phyloP scores from a whole-genome alignment of 352 stramenopile genomes.

The Nothophytophthora sp. region DNA sequence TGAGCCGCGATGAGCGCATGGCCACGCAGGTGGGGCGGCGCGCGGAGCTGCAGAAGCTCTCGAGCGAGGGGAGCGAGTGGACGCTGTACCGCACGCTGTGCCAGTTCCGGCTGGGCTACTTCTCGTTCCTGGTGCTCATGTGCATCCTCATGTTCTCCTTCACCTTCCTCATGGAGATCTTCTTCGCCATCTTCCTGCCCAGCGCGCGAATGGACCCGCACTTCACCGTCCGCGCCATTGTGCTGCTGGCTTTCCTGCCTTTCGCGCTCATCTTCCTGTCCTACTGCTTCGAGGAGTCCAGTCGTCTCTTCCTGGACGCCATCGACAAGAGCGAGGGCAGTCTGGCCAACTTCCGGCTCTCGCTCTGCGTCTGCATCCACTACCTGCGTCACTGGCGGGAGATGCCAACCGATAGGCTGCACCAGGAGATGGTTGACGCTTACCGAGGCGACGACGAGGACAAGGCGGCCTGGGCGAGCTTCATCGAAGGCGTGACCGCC shows the following conservation, averaged over 20 bases:
- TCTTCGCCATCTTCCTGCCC: conserved; percentile 90
- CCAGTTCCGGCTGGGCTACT: conserved; percentile 88
- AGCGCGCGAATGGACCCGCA: conserved; percentile 69
- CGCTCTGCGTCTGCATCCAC: conserved; percentile 83
- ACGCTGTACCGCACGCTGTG: conserved; percentile 76
- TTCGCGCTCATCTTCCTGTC: conserved; percentile 85
- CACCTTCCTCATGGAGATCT: conserved; percentile 89
- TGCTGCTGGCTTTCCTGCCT: conserved; percentile 67
- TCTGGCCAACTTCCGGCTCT: conserved; percentile 84
- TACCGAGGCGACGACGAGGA: conserved; percentile 64
- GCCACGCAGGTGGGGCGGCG: conserved; percentile 53
- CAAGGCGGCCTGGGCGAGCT: conserved; percentile 57
- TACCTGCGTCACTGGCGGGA: conserved; percentile 78
- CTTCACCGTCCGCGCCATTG: conserved; percentile 71
- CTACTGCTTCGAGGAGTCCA: conserved; percentile 87
- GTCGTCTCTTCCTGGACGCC: conserved; percentile 79
- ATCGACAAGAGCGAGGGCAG: conserved; percentile 84
- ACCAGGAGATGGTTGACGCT: conserved; percentile 42
- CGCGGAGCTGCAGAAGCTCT: conserved; percentile 74
- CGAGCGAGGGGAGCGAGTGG: conserved; percentile 62
- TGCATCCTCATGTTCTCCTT: conserved; percentile 91
- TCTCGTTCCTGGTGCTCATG: conserved; percentile 89
- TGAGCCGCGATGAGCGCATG: conserved; percentile 52
- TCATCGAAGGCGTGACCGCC: conserved; percentile 41
- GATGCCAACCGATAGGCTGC: conserved; percentile 80